These are phyloP conservation scores for Fragilaria crotonensis DNA, from an alignment of 108 stramenopile genomes.

Conservation along the genomic window DNA sequence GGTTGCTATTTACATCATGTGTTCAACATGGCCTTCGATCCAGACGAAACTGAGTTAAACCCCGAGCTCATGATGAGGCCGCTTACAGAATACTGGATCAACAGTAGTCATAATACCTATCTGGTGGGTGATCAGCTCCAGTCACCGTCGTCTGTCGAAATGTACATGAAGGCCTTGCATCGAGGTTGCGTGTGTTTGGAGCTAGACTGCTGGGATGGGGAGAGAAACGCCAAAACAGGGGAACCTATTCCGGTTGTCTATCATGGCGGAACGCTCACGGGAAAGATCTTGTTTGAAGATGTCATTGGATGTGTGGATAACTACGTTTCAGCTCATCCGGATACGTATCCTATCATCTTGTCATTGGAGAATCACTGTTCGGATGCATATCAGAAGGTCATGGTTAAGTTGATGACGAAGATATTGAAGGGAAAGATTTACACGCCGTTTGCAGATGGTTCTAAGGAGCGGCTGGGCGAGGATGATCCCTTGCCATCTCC, in stretches of 20 bases:
- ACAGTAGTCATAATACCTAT: conserved; percentile 96
- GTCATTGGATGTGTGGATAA: conserved; percentile 56
- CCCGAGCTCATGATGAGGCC: conserved; percentile 42
- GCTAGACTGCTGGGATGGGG: conserved; percentile 95
- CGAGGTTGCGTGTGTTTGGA: conserved; percentile 95
- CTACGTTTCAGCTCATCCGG: conserved; percentile 40
- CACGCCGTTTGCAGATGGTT: neutral
- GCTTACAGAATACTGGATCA: conserved; percentile 88
- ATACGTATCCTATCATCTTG: conserved; percentile 87
- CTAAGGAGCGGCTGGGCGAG: conserved; percentile 12
- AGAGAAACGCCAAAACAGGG: conserved; percentile 1
- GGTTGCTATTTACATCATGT: conserved; percentile 38
- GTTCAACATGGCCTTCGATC: conserved; percentile 61
- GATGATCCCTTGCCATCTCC: conserved; percentile 54
- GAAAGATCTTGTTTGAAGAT: conserved; percentile 73
- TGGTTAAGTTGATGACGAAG: conserved; percentile 57
- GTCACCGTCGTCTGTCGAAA: conserved; percentile 68
- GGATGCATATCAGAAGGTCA: conserved; percentile 64
- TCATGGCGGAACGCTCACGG: conserved; percentile 91
- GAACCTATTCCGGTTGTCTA: conserved; percentile 64
- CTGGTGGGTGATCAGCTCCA: conserved; percentile 90
- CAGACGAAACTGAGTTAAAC: conserved; percentile 27
- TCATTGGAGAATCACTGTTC: conserved; percentile 96
- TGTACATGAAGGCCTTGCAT: conserved; percentile 54
- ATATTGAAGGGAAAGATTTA: conserved; percentile 25